Conservation (phyloP, 345 rosid species). For the Gossypium mustelinum region DNA sequence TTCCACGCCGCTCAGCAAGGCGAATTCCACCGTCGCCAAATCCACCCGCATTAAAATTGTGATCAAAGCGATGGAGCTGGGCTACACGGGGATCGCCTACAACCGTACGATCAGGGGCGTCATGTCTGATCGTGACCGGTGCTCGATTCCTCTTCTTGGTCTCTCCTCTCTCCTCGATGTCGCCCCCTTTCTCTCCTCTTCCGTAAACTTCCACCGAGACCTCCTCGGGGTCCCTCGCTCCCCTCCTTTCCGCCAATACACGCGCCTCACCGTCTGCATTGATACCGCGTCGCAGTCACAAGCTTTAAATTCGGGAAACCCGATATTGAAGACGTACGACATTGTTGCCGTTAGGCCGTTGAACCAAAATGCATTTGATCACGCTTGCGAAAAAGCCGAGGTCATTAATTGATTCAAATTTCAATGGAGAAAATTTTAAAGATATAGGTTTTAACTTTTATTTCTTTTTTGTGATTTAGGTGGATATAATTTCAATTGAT, state of each 20-base stretch:
- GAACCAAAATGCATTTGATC: constrained; percentile 63
- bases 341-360: constrained; percentile 69
- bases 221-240: constrained; percentile 57
- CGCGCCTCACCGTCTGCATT: constrained; percentile 66
- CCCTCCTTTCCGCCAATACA: constrained; percentile 83
- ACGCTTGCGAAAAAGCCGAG: constrained; percentile 68
- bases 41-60: constrained; percentile 44
- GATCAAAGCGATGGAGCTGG: constrained; percentile 77
- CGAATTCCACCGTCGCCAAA: constrained; percentile 22
- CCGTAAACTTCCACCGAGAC: constrained; percentile 71
- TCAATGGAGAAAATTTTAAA: neutral
- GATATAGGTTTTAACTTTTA: neutral
- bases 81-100: constrained; percentile 63
- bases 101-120: constrained; percentile 43
- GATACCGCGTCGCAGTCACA: constrained; percentile 54
- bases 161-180: constrained; percentile 56
- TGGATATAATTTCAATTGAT: constrained; percentile 73
- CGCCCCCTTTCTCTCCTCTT: constrained; percentile 55
- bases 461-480: constrained; percentile 28
- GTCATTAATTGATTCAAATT: constrained; percentile 24
- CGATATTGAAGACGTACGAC: constrained; percentile 68
- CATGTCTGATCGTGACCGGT: constrained; percentile 56
- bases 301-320: constrained; percentile 65
- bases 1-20: constrained; percentile 23
- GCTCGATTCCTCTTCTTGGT: constrained; percentile 55